These are phyloP conservation scores for Scheffersomyces coipomensis DNA, from an alignment of 805 yeast genomes.

Conservation along the genomic window DNA sequence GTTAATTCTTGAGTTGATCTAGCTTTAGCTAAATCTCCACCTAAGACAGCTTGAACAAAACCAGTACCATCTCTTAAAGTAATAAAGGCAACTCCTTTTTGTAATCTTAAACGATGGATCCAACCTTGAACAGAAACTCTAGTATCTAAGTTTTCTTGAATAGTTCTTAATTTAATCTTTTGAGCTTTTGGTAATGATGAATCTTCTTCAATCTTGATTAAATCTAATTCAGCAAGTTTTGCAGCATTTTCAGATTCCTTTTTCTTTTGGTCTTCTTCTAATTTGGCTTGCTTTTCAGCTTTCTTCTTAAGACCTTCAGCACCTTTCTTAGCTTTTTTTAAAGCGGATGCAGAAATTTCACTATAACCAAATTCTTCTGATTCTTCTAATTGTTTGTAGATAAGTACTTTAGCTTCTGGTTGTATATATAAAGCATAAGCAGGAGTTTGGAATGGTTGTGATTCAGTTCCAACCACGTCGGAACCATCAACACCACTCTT, in stretches of 20 bases:
- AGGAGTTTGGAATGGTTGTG: constrained; percentile 72
- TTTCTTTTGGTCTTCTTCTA: constrained; percentile 62
- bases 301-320: constrained; percentile 88
- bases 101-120: constrained; percentile 92
- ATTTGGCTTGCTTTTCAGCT: constrained; percentile 61
- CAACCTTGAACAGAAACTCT: constrained; percentile 88
- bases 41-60: constrained; percentile 77
- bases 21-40: constrained; percentile 92
- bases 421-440: constrained; percentile 70
- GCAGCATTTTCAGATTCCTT: constrained; percentile 59
- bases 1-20: constrained; percentile 82
- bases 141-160: constrained; percentile 55
- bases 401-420: constrained; percentile 56
- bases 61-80: constrained; percentile 97
- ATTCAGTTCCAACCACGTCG: constrained; percentile 60
- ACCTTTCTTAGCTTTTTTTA: constrained; percentile 96
- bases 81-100: constrained; percentile 87
- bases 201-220: constrained; percentile 73
- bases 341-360: constrained; percentile 84
- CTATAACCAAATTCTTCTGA: constrained; percentile 51
- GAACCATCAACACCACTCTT: constrained; percentile 63
- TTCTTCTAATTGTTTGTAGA: constrained; percentile 61
- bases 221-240: constrained; percentile 72
- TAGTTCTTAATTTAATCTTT: constrained; percentile 60
- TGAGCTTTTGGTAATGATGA: constrained; percentile 66